Conservation (phyloP, 345 rosid genomes). For the Raphanus raphanistrum region DNA sequence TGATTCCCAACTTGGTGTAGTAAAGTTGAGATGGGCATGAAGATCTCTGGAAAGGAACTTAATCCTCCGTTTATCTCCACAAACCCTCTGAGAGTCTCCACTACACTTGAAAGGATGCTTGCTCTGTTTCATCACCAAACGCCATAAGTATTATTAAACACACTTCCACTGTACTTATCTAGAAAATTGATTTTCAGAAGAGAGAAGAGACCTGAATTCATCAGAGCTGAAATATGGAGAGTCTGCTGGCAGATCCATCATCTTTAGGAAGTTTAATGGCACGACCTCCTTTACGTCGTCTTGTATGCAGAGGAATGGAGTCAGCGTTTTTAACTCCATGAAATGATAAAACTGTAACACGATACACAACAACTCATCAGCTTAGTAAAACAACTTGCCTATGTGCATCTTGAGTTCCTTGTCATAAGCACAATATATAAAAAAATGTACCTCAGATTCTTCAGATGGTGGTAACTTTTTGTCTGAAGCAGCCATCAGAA, state of each 20-base stretch:
- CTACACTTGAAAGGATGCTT: constrained; percentile 53
- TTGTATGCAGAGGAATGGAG: constrained; percentile 52
- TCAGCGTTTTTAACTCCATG: constrained; percentile 59
- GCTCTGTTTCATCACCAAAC: constrained; percentile 52
- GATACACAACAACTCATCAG: constrained; percentile 24
- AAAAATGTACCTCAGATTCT: constrained; percentile 59
- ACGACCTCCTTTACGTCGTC: constrained; percentile 47
- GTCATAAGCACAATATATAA: constrained; percentile 1
- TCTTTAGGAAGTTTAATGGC: constrained; percentile 63
- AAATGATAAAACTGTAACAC: constrained; percentile 62
- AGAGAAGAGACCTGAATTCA: constrained; percentile 63
- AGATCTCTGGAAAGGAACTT: constrained; percentile 77
- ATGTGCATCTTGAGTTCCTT: neutral
- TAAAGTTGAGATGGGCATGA: constrained; percentile 58
- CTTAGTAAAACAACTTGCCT: neutral
- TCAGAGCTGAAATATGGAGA: constrained; percentile 69
- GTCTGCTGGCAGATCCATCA: constrained; percentile 66
- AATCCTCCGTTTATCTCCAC: constrained; percentile 53
- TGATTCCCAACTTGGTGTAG: constrained; percentile 55
- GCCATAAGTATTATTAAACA: constrained; percentile 18
- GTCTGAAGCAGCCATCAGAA: constrained; percentile 62
- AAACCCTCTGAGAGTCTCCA: constrained; percentile 71
- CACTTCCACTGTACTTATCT: neutral
- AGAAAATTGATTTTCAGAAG: neutral
- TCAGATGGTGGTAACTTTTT: constrained; percentile 43